These are phyloP conservation scores for Daedalea quercina DNA, from an alignment of 768 basidiomycete species.

Conservation along the genomic window DNA sequence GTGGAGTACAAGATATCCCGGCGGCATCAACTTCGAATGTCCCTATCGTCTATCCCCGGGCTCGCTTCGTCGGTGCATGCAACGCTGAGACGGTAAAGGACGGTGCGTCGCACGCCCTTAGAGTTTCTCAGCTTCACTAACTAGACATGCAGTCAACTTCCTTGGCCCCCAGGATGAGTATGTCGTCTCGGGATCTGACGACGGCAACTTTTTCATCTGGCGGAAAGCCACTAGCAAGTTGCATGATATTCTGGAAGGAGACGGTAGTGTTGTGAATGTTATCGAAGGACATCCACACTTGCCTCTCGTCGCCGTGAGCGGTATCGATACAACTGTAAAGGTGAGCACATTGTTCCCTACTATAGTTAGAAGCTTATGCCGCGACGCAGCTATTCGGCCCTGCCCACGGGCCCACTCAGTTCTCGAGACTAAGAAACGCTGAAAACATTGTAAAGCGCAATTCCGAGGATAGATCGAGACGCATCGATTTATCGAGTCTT, in stretches of 20 bases:
- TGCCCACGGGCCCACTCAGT: conserved; percentile 35
- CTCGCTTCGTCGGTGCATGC: conserved; percentile 59
- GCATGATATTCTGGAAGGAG: conserved; percentile 79
- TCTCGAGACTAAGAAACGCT: conserved; percentile 49
- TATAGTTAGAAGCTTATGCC: background rate
- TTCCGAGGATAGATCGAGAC: conserved; percentile 27
- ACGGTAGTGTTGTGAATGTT: conserved; percentile 76
- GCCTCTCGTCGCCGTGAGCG: conserved; percentile 79
- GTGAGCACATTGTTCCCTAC: conserved; percentile 28
- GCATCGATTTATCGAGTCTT: conserved; percentile 23
- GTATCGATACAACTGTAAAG: conserved; percentile 84
- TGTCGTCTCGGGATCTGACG: conserved; percentile 80
- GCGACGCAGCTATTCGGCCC: conserved; percentile 60
- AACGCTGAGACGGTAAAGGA: conserved; percentile 87
- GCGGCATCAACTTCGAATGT: conserved; percentile 23
- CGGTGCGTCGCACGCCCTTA: conserved; percentile 38
- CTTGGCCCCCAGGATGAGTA: conserved; percentile 74
- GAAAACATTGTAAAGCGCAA: conserved; percentile 55
- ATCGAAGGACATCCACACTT: conserved; percentile 77
- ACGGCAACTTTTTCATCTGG: conserved; percentile 88
- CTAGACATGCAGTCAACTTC: conserved; percentile 59
- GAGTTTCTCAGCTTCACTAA: too few species aligned
- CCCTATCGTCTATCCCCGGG: conserved; percentile 56
- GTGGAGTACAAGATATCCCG: conserved; percentile 10
- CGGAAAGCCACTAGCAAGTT: conserved; percentile 56